Evolutionary conservation across 2,329 filamentous ascomycete genomes (phyloP).

Genomic region (Alternaria brassicicola): DNA sequence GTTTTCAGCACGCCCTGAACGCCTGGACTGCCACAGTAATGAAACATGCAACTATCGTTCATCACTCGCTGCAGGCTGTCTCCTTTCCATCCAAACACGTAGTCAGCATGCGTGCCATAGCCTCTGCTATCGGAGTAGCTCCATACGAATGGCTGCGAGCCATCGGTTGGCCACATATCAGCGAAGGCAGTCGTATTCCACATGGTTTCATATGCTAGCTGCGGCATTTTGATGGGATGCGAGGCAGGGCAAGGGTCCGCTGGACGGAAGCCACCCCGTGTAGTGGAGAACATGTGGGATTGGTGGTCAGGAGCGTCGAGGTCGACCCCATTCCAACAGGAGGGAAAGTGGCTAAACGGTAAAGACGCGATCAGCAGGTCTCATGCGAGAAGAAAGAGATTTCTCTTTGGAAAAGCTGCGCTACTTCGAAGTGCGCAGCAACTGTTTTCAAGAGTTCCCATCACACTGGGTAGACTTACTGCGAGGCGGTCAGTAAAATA

Average conservation of each 20-base stretch:
- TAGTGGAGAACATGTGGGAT: conserved; percentile 36
- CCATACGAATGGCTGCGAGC: conserved; percentile 5
- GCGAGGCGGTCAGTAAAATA: not conserved
- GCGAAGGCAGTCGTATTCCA: conserved; percentile 41
- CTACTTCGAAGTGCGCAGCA: conserved; percentile 5
- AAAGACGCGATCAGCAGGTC: not conserved
- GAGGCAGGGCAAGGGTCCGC: conserved; percentile 32
- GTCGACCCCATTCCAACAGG: conserved; percentile 66
- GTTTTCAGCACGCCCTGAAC: conserved; percentile 25
- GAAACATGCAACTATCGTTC: conserved; percentile 34
- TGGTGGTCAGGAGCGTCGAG: conserved; percentile 52
- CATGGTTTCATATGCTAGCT: conserved; percentile 37
- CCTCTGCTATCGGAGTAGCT: conserved; percentile 26
- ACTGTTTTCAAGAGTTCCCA: not conserved
- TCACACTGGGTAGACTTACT: not conserved
- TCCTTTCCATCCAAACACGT: conserved; percentile 39
- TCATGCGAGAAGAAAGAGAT: not conserved
- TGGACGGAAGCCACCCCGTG: conserved; percentile 26
- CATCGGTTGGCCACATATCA: conserved; percentile 37
- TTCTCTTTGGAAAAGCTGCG: not conserved
- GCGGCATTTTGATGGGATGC: conserved; percentile 35
- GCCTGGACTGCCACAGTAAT: conserved; percentile 24
- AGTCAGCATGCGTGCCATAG: conserved; percentile 34
- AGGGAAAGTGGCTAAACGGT: conserved; percentile 30
- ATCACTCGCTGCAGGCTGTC: conserved; percentile 35